Evolutionary conservation across 208 protist species (phyloP).

Genomic region (Herpetomonas tarakana): DNA sequence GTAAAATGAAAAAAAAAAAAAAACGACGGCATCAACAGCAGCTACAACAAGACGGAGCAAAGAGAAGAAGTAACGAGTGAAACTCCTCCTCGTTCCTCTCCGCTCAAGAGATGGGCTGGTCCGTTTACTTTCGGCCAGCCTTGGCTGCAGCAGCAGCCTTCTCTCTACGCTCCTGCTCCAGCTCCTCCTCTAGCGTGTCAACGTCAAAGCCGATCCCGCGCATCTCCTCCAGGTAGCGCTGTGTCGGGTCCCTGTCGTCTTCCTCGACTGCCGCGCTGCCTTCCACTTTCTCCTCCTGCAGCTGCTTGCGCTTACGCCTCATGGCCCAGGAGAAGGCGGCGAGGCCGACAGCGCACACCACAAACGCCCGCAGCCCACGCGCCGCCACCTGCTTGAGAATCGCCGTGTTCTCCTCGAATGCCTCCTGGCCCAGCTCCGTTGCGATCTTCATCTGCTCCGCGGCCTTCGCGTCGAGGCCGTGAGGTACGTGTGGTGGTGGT

Average conservation of each 20-base stretch:
- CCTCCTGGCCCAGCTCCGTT: constrained; percentile 49
- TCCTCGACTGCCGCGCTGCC: neutral
- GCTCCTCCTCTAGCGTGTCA: constrained; percentile 76
- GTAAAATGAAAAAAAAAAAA: too few species aligned
- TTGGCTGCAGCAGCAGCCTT: constrained; percentile 7
- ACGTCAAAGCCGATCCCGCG: constrained; percentile 80
- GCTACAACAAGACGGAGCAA: too few species aligned
- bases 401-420: constrained; percentile 73
- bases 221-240: constrained; percentile 81
- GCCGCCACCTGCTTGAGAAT: constrained; percentile 65
- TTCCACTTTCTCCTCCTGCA: constrained; percentile 4
- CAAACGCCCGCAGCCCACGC: constrained; percentile 66
- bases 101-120: neutral
- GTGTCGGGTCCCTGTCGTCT: constrained; percentile 44
- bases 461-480: constrained; percentile 43
- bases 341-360: constrained; percentile 50
- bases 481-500: too few species aligned
- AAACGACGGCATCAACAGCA: too few species aligned
- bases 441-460: constrained; percentile 52
- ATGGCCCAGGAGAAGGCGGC: constrained; percentile 49
- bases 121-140: neutral
- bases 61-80: too few species aligned
- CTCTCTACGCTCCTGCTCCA: constrained; percentile 34
- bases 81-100: too few species aligned
- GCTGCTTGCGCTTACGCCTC: constrained; percentile 29